Evolutionary conservation across 169 alveolate genomes (phyloP).

Genomic region (Eimeria necatrix): DNA sequence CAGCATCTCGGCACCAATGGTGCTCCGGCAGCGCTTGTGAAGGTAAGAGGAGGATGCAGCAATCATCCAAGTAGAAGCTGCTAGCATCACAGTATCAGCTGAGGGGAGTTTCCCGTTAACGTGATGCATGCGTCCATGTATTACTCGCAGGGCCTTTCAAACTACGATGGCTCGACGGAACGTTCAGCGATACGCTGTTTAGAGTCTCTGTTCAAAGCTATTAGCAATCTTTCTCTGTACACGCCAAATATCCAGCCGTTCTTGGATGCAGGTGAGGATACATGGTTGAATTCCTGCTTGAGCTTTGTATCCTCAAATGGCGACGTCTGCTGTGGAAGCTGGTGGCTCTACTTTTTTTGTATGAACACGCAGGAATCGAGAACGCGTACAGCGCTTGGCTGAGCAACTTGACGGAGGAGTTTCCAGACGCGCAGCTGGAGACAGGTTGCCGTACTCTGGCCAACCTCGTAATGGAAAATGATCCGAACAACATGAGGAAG

Average conservation of each 20-base stretch:
- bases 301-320: too few relatives aligned
- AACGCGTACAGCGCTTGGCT: conserved; percentile 88
- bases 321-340: too few relatives aligned
- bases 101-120: not conserved
- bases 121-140: not conserved
- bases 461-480: conserved; percentile 94
- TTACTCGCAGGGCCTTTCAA: conserved; percentile 70
- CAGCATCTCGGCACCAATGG: conserved; percentile 91
- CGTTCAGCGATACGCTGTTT: conserved; percentile 90
- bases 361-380: conserved; percentile 78
- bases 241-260: conserved; percentile 90
- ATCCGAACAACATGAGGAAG: conserved; percentile 89
- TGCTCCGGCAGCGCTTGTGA: conserved; percentile 93
- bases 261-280: conserved; percentile 84
- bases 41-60: conserved; percentile 48
- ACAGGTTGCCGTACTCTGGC: conserved; percentile 93
- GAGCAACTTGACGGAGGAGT: conserved; percentile 86
- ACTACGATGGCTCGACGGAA: conserved; percentile 79
- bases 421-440: conserved; percentile 88
- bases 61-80: not conserved
- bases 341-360: too few relatives aligned
- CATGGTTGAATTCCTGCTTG: too few relatives aligned
- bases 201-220: conserved; percentile 92
- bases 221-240: conserved; percentile 91
- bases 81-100: not conserved